Evolutionary conservation across 176 grass and related monocot species (phyloP), one percentile per base, ranked within the genome.

Genomic region (barley (Hordeum vulgare)): DNA sequence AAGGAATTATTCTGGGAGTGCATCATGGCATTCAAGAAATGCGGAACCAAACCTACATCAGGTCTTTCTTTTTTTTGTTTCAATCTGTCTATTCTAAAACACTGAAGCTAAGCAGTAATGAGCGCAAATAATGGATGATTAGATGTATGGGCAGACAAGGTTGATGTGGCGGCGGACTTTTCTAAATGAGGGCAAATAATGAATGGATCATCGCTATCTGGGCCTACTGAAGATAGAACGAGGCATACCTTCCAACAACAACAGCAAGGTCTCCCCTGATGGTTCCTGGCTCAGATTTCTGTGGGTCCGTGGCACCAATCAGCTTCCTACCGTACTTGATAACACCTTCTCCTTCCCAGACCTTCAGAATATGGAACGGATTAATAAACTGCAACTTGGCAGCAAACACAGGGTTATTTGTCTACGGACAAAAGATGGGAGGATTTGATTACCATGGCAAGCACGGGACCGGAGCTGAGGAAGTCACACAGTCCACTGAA

Each of bases 271-370:
- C 93, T 17, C 96, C 91, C 58, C 96, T 95, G 85, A 94, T 98
- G 76, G 96, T 98, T 59, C 96, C 96, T 69, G 96, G 96, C 27
- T 98, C 96, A 40, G 96, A 98, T 83, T 95, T 94, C 63, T 90
- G 87, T 71, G 96, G 96, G 83, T 98, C 93, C 61, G 96, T 95
- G 17, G 96, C 90, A 53, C 96, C 96, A 56, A 98, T 98, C 62
- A 98, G 74, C 53, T 98, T 93, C 77, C 96, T 86, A 7, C 93
- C 96, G 59, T 98, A 94, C 82, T 94, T 98, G 87, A 94, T 94
- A 51, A 94, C 96, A 45, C 96, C 93, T 74, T 98, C 96, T 79
- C 93, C 93, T 95, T 98, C 93, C 96, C 96, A 98, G 54, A 98
- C 96, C 96, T 98, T 83, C 1, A 84, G 23, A 83, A 85, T 9